These are phyloP conservation scores for Apiotrichum akiyoshidainum DNA, from an alignment of 1,284 basidiomycete species.

Conservation along the genomic window DNA sequence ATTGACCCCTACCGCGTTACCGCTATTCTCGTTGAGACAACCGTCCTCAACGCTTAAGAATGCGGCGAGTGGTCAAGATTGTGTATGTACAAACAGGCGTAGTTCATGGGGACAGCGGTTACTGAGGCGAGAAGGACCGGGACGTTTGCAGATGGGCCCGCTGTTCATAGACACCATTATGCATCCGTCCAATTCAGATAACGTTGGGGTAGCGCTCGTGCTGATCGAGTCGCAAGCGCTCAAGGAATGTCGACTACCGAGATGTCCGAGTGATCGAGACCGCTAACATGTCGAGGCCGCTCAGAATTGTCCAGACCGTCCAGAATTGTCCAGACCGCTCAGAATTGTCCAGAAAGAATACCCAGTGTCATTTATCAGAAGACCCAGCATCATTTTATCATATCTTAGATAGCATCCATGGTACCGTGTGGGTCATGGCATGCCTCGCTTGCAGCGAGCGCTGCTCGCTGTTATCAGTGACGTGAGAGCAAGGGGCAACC, in stretches of 20 bases:
- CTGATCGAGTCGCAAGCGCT: too few relatives aligned
- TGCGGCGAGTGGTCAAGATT: neutral
- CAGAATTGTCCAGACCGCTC: too few relatives aligned
- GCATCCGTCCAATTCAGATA: conserved; percentile 4
- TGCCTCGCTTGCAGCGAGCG: neutral
- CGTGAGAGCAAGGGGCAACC: neutral
- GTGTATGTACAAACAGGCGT: conserved; percentile 11
- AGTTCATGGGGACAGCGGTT: neutral
- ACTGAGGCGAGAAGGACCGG: neutral
- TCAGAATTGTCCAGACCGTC: too few relatives aligned
- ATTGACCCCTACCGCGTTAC: conserved; percentile 80
- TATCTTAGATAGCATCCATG: too few relatives aligned
- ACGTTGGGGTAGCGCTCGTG: too few relatives aligned
- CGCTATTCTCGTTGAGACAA: conserved; percentile 89
- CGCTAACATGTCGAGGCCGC: too few relatives aligned
- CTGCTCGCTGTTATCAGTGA: neutral
- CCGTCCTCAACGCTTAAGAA: conserved; percentile 49
- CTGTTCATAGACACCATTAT: conserved; percentile 9
- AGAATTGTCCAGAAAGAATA: too few relatives aligned
- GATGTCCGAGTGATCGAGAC: too few relatives aligned
- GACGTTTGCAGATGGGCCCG: conserved; percentile 3
- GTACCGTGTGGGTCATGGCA: neutral
- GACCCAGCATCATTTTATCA: too few relatives aligned
- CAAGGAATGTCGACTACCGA: too few relatives aligned
- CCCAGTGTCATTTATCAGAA: too few relatives aligned